A percentile compares a stretch with the other conserved stretches of the same genome.
These are phyloP conservation scores for Lachnellula subtilissima DNA, from an alignment of 2,329 filamentous ascomycete genomes.

Conservation along the genomic window DNA sequence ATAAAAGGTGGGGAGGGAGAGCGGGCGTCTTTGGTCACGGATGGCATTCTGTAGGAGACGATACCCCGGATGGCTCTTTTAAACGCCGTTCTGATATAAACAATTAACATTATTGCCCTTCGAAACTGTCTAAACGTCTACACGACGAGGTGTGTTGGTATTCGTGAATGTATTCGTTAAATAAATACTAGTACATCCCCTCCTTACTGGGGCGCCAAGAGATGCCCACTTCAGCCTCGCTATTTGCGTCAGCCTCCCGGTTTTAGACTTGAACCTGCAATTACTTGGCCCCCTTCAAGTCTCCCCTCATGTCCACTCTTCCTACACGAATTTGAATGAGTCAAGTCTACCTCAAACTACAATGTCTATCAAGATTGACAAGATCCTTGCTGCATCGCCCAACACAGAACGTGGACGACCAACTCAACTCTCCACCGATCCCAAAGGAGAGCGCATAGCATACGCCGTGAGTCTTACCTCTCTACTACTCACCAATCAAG, in stretches of 20 bases:
- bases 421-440: conserved; percentile 80
- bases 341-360: not conserved
- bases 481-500: not conserved
- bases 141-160: not conserved
- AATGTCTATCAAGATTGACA: conserved; percentile 52
- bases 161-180: not conserved
- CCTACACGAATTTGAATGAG: not conserved
- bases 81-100: not conserved
- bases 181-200: not conserved
- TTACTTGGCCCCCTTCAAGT: not conserved
- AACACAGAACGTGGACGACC: conserved; percentile 79
- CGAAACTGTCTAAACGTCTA: not conserved
- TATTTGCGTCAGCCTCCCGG: conserved; percentile 7
- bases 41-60: conserved; percentile 21
- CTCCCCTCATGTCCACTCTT: not conserved
- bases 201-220: not conserved
- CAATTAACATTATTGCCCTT: not conserved
- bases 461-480: conserved; percentile 66
- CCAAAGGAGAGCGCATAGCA: conserved; percentile 85
- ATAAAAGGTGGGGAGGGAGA: conserved; percentile 8
- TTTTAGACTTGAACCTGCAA: not conserved
- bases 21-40: conserved; percentile 17
- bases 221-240: conserved; percentile 7
- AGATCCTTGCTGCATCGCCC: conserved; percentile 81
- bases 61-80: conserved; percentile 21